phyloP scores from a whole-genome alignment of 31 red algal species.

The Asparagopsis taxiformis region DNA sequence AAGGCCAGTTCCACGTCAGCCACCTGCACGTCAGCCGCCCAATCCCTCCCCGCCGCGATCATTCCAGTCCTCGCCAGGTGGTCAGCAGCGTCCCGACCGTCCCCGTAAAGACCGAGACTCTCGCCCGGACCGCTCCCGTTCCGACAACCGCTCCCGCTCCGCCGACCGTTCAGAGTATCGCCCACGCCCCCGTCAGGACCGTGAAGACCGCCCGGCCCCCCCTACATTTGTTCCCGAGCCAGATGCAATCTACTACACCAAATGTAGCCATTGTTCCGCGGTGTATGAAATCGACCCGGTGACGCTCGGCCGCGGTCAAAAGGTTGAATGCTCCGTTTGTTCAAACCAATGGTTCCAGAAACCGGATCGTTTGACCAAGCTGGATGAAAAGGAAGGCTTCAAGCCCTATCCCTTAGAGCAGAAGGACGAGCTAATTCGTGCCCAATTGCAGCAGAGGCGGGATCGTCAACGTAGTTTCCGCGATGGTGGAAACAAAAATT shows the following conservation, averaged over 20 bases:
- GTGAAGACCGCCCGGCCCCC: neutral
- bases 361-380: constrained; percentile 22
- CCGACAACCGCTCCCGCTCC: neutral
- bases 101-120: neutral
- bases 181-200: neutral
- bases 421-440: constrained; percentile 45
- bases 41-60: neutral
- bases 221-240: constrained; percentile 12
- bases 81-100: neutral
- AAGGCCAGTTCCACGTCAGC: neutral
- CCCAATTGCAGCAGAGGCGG: constrained; percentile 1
- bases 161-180: neutral
- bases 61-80: neutral
- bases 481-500: neutral
- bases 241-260: constrained; percentile 35
- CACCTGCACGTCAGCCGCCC: too few relatives aligned
- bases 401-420: constrained; percentile 65
- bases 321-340: constrained; percentile 73
- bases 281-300: constrained; percentile 50
- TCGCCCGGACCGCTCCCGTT: neutral
- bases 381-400: constrained; percentile 35
- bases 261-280: constrained; percentile 56
- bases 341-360: constrained; percentile 80
- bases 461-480: neutral
- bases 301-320: constrained; percentile 31